Percentiles rank a stretch among this genome's conserved stretches.
Evolutionary conservation across 805 yeast genomes (phyloP).

Genomic region (Candida montana): DNA sequence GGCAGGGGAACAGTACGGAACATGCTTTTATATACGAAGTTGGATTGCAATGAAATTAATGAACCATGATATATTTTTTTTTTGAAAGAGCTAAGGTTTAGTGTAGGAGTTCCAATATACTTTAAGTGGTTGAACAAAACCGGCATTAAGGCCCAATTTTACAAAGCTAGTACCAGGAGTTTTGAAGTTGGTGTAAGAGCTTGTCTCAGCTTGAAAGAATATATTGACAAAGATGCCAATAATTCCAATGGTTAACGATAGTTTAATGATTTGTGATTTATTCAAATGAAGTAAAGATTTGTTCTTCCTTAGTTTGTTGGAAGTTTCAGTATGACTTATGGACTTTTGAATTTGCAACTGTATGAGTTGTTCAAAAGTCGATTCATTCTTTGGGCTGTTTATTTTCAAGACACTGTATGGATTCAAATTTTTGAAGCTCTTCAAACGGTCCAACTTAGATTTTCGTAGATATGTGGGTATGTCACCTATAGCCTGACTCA

Average conservation of each 20-base stretch:
- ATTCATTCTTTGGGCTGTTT: slow-evolving; percentile 7
- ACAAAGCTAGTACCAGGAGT: background rate
- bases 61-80: background rate
- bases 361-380: background rate
- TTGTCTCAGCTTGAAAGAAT: slow-evolving; percentile 1
- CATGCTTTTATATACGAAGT: slow-evolving; percentile 80
- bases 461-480: slow-evolving; percentile 8
- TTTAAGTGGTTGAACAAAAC: slow-evolving; percentile 4
- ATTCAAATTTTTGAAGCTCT: slow-evolving; percentile 15
- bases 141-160: background rate
- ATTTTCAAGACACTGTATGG: slow-evolving; percentile 26
- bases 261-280: slow-evolving; percentile 8
- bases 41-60: slow-evolving; percentile 33
- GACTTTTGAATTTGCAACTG: slow-evolving; percentile 4
- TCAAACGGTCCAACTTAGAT: slow-evolving; percentile 3
- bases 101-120: slow-evolving; percentile 1
- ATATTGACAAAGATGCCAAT: slow-evolving; percentile 10
- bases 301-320: background rate
- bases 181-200: background rate
- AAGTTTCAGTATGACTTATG: background rate
- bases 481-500: slow-evolving; percentile 26
- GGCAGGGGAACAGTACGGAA: slow-evolving; percentile 83
- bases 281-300: background rate
- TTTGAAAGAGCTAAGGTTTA: background rate
- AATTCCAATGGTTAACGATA: slow-evolving; percentile 12